Evolutionary conservation across 129 eudicot species (phyloP), one percentile per base, ranked within the genome.

Genomic region (Helichrysum umbraculigerum): DNA sequence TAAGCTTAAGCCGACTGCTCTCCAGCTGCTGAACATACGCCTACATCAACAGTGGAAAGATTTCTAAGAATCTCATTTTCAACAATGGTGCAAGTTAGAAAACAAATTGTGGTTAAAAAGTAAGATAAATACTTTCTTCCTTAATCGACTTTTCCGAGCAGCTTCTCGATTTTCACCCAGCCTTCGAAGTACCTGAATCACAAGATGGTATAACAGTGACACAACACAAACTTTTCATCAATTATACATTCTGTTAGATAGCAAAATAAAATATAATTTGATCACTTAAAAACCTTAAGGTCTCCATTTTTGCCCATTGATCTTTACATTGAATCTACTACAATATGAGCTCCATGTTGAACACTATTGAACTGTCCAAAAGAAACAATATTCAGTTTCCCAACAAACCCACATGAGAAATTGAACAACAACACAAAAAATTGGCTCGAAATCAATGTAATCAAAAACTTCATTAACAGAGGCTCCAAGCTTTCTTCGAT

Each of bases 131-230:
- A 91, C 98, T 82, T 94, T 94, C 86, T 94, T 94, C 73, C 98
- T 88, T 76, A 91, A 76, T 22, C 98, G 86, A 78, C 98, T 91
- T 81, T 94, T 91, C 57, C 96, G 78, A 12, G 98, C 98, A 62
- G 98, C 98, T 86, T 94, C 98, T 72, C 98, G 96, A 73, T 94
- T 94, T 81, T 94, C 97, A 59, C 97, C 98, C 79, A 94, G 83
- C 83, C 98, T 83, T 65, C 98, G 88, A 17, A 90, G 91, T 37
- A 86, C 74, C 97, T 93, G 75, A 57, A n/a, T 17, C 39, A 56
- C 8, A 41, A 22, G 30, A 60, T 16, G 4, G 65, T 5, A 29
- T 5, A 57, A 64, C 52, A 14, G 17, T 14, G 1, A 56, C 62
- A 67, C n/a, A n/a, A n/a, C n/a, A n/a, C n/a, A n/a, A n/a, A n/a